Evolutionary conservation across 352 stramenopile genomes (phyloP).

Genomic region (Pythium rishiriense): DNA sequence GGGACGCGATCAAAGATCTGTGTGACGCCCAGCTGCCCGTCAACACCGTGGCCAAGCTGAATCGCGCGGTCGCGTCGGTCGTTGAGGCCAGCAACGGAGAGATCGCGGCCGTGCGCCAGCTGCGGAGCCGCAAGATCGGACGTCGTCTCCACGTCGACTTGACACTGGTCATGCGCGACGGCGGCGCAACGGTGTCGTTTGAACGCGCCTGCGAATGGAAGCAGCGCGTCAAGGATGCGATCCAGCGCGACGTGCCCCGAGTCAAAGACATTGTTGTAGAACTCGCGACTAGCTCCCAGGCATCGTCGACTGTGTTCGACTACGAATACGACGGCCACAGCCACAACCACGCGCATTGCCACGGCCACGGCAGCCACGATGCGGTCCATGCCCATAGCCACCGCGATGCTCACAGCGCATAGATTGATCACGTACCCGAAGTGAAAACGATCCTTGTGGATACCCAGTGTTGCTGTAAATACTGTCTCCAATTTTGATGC

Average conservation of each 20-base stretch:
- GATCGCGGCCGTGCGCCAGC: conserved; percentile 42
- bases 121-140: conserved; percentile 61
- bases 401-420: conserved; percentile 1
- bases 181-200: conserved; percentile 29
- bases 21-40: conserved; percentile 59
- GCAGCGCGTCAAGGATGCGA: conserved; percentile 47
- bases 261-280: conserved; percentile 71
- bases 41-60: conserved; percentile 38
- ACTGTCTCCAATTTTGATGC: too few species aligned
- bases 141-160: conserved; percentile 63
- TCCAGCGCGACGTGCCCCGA: conserved; percentile 44
- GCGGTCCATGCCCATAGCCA: too few species aligned
- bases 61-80: conserved; percentile 39
- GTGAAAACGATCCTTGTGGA: neutral
- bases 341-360: conserved; percentile 5
- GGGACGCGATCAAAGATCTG: conserved; percentile 55
- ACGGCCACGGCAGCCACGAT: conserved; percentile 4
- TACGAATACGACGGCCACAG: conserved; percentile 10
- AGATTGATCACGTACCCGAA: neutral
- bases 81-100: conserved; percentile 42
- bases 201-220: conserved; percentile 57
- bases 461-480: too few species aligned
- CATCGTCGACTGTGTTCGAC: conserved; percentile 29
- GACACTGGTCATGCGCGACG: conserved; percentile 44
- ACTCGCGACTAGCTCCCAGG: conserved; percentile 37